A percentile compares a stretch with the other conserved stretches of the same genome.
Evolutionary conservation across 495 filamentous ascomycete genomes (phyloP).

Genomic region (Aspergillus cristatus): DNA sequence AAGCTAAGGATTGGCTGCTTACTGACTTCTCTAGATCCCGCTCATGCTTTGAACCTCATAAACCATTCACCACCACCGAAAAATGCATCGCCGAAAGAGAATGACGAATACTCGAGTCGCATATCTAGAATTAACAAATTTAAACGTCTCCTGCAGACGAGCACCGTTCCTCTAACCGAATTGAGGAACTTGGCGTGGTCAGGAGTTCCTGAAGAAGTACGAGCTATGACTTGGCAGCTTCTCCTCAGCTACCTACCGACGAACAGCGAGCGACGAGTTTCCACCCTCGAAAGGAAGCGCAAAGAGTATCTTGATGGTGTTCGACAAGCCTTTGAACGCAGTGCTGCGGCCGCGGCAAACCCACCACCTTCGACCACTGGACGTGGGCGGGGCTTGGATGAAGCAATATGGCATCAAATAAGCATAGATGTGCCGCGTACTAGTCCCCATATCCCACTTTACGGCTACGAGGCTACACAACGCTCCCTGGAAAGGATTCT

Average conservation of each 20-base stretch:
- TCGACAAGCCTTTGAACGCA: slow-evolving; percentile 83
- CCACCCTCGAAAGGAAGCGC: slow-evolving; percentile 85
- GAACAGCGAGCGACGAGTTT: slow-evolving; percentile 82
- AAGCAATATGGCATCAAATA: slow-evolving; percentile 97
- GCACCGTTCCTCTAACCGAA: slow-evolving; percentile 75
- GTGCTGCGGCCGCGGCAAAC: slow-evolving; percentile 28
- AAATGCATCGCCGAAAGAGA: slow-evolving; percentile 72
- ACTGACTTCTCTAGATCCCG: slow-evolving; percentile 57
- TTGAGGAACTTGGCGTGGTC: slow-evolving; percentile 83
- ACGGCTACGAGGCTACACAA: slow-evolving; percentile 93
- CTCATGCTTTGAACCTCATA: slow-evolving; percentile 90
- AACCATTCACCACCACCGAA: slow-evolving; percentile 68
- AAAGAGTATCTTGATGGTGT: slow-evolving; percentile 97
- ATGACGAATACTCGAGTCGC: slow-evolving; percentile 75
- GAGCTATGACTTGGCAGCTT: slow-evolving; percentile 97
- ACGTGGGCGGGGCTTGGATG: slow-evolving; percentile 71
- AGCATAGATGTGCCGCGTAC: slow-evolving; percentile 97
- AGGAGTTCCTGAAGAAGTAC: slow-evolving; percentile 86
- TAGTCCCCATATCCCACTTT: slow-evolving; percentile 89
- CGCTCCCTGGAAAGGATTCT: slow-evolving; percentile 87
- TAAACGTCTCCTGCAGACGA: slow-evolving; percentile 87
- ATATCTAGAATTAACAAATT: slow-evolving; percentile 98
- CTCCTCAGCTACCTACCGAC: slow-evolving; percentile 92
- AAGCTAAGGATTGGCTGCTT: neutral
- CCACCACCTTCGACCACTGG: slow-evolving; percentile 30